Evolutionary conservation across 2,329 filamentous ascomycete species (phyloP).

Genomic region (Fusarium globosum): DNA sequence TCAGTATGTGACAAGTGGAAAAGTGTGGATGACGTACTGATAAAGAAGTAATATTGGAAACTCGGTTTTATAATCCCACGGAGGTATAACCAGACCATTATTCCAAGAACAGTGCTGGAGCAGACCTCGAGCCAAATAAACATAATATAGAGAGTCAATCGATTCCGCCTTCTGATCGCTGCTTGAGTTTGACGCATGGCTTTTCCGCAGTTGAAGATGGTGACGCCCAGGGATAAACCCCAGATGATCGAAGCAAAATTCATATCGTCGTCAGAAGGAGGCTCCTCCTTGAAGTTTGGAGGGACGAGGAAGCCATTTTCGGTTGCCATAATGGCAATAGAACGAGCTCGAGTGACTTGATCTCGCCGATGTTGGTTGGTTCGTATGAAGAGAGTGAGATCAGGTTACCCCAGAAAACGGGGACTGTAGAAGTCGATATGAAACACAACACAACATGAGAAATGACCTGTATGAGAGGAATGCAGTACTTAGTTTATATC

Average conservation of each 20-base stretch:
- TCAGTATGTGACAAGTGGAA: neutral
- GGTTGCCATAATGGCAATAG: neutral
- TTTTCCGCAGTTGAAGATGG: slow-evolving; percentile 39
- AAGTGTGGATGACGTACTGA: slow-evolving; percentile 29
- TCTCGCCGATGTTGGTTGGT: neutral
- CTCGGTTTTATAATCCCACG: slow-evolving; percentile 43
- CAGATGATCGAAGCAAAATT: slow-evolving; percentile 41
- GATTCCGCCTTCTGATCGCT: slow-evolving; percentile 27
- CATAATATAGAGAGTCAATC: slow-evolving; percentile 32
- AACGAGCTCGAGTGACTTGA: neutral
- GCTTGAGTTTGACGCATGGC: slow-evolving; percentile 34
- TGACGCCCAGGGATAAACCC: slow-evolving; percentile 39
- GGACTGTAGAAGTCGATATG: neutral
- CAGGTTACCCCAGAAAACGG: slow-evolving; percentile 1
- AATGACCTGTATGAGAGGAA: slow-evolving; percentile 2
- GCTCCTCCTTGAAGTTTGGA: slow-evolving; percentile 21
- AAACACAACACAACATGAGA: neutral
- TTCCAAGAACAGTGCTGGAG: slow-evolving; percentile 35
- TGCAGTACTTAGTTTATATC: slow-evolving; percentile 13
- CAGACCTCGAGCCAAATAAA: slow-evolving; percentile 38
- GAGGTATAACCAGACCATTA: slow-evolving; percentile 40
- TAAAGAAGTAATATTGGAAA: slow-evolving; percentile 44
- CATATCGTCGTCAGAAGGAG: slow-evolving; percentile 31
- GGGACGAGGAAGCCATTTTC: slow-evolving; percentile 40
- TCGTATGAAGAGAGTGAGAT: neutral